These are phyloP conservation scores for Eucalyptus cloeziana DNA, from an alignment of 345 rosid species.

Conservation along the genomic window DNA sequence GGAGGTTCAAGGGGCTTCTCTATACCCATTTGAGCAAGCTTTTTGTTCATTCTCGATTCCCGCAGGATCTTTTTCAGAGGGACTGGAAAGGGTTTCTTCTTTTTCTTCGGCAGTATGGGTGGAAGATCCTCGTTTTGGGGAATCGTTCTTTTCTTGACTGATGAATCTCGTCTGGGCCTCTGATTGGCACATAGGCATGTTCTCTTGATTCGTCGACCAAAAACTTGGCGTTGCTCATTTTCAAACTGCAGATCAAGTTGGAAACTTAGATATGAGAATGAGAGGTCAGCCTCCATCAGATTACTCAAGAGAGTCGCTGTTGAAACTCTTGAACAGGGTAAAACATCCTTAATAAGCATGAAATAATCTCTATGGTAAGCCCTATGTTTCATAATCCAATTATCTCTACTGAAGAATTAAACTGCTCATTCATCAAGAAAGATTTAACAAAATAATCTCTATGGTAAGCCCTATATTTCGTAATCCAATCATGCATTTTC, in stretches of 20 bases:
- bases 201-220: slow-evolving; percentile 4
- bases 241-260: slow-evolving; percentile 21
- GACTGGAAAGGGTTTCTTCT: slow-evolving; percentile 84
- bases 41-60: slow-evolving; percentile 49
- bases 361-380: too few species aligned
- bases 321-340: background rate
- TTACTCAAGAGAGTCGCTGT: background rate
- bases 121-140: slow-evolving; percentile 86
- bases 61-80: slow-evolving; percentile 57
- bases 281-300: background rate
- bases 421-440: background rate
- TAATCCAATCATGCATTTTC: background rate
- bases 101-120: slow-evolving; percentile 47
- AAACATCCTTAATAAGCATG: background rate
- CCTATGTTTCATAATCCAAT: too few species aligned
- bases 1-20: slow-evolving; percentile 84
- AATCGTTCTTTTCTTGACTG: slow-evolving; percentile 8
- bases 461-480: background rate
- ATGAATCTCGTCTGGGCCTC: slow-evolving; percentile 9
- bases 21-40: slow-evolving; percentile 69
- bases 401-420: background rate
- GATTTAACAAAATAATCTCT: background rate
- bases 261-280: background rate
- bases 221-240: background rate
- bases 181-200: slow-evolving; percentile 24